Percentiles rank a stretch among this genome's conserved stretches.
Evolutionary conservation across 208 protist species (phyloP).

Genomic region (Leishmania guyanensis): DNA sequence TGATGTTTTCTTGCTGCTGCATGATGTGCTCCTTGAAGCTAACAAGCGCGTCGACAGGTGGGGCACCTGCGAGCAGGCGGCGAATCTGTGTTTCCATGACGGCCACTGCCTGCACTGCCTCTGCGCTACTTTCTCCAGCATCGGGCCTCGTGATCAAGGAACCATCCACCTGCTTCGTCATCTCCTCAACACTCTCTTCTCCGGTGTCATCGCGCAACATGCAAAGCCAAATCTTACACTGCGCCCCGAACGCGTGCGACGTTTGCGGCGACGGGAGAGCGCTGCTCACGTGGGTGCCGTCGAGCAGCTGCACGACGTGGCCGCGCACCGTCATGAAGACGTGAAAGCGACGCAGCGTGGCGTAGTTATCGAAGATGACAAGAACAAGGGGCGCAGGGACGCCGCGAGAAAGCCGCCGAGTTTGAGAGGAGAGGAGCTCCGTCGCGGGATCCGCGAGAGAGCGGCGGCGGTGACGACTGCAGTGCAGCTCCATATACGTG

Average conservation of each 20-base stretch:
- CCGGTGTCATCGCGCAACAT: constrained; percentile 62
- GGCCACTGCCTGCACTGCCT: constrained; percentile 2
- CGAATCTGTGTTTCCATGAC: constrained; percentile 22
- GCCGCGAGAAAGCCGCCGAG: not conserved
- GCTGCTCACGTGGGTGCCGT: constrained; percentile 32
- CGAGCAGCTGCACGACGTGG: constrained; percentile 56
- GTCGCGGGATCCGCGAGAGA: not conserved
- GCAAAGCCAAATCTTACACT: constrained; percentile 66
- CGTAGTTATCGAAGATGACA: constrained; percentile 65
- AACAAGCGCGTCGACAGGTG: constrained; percentile 40
- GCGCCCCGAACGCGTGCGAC: constrained; percentile 19
- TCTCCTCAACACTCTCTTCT: constrained; percentile 14
- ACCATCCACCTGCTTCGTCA: constrained; percentile 6
- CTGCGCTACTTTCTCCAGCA: not conserved
- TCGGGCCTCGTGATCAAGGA: not conserved
- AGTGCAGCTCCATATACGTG: constrained; percentile 19
- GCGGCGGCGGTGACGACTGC: not conserved
- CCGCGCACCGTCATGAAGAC: constrained; percentile 77
- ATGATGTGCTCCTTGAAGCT: constrained; percentile 32
- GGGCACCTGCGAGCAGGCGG: constrained; percentile 21
- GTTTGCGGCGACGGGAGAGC: constrained; percentile 13
- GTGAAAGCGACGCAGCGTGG: constrained; percentile 60
- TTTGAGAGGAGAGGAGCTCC: not conserved
- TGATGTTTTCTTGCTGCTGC: not conserved
- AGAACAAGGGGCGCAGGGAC: constrained; percentile 32